Conservation (phyloP, 108 stramenopile genomes). For the Discostella pseudostelligera region DNA sequence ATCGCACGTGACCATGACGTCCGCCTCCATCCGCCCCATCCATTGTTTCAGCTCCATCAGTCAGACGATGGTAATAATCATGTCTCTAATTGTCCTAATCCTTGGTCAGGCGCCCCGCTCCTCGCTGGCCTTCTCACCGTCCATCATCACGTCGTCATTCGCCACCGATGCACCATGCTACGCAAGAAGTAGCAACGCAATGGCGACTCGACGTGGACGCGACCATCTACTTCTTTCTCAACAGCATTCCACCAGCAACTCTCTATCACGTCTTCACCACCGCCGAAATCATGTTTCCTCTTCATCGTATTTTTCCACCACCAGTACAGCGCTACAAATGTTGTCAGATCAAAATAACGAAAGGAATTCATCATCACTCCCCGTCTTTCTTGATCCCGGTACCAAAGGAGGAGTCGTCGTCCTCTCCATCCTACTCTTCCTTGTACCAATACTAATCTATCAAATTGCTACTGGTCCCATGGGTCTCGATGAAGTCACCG, state of each 20-base stretch:
- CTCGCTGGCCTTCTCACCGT: slow-evolving; percentile 2
- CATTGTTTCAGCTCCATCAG: too few species aligned
- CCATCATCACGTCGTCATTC: neutral
- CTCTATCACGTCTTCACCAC: too few species aligned
- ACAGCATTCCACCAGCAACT: too few species aligned
- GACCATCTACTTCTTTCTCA: too few species aligned
- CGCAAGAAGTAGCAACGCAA: too few species aligned
- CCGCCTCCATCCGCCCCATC: too few species aligned
- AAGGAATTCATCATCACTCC: slow-evolving; percentile 31
- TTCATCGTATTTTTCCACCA: too few species aligned
- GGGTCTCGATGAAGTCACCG: slow-evolving; percentile 69
- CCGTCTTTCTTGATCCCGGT: slow-evolving; percentile 82
- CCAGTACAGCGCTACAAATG: neutral
- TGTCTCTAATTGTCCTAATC: too few species aligned
- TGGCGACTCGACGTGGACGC: too few species aligned
- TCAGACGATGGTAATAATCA: too few species aligned
- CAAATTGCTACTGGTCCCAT: slow-evolving; percentile 57
- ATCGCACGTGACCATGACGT: too few species aligned
- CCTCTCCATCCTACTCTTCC: slow-evolving; percentile 68
- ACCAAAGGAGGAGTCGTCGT: slow-evolving; percentile 85
- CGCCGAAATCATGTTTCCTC: too few species aligned
- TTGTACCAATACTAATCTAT: slow-evolving; percentile 71
- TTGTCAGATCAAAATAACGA: neutral
- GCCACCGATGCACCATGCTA: neutral
- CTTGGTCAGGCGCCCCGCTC: neutral